Evolutionary conservation across 2,329 filamentous ascomycete species (phyloP), one percentile per base, ranked within the genome.

Genomic region (Gliomastix tumulicola): DNA sequence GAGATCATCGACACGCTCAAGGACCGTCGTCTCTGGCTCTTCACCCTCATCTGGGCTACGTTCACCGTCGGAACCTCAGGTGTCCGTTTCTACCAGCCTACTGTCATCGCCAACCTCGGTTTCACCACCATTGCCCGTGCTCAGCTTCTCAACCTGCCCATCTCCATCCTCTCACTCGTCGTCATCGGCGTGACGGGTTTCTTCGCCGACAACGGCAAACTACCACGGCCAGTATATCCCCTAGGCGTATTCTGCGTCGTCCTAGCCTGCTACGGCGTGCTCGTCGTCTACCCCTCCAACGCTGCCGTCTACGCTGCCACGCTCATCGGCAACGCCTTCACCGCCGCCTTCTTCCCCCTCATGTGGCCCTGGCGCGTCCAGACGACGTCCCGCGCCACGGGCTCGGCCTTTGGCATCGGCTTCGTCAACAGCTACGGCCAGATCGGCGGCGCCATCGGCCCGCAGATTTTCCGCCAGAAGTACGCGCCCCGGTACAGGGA

Each of bases 351-450:
- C 60, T 72, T 57, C 42, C 63, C 68, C 0, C 56, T 69, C 40
- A 71, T 71, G 67, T 51, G 68, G 68, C 67, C 68, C 10, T 71
- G 68, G 68, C 60, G 68, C 5, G 65, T 68, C 0, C 66, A 68
- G 48, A 69, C 65, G 3, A 69, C 61, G 1, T 56, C 53, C 31
- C 44, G 63, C 4, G 62, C 68, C 2, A 71, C 68, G 0, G 68
- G 67, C 1, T 69, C 68, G 0, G 68, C 68, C 2, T 71, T 71
- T 45, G 59, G 63, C 3, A 68, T 71, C 37, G 67, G 61, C 1
- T 72, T 71, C 36, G 65, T 68, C 35, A 70, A 69, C 42, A 66
- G 60, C 38, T 68, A 70, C 43, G 67, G 66, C 0, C 66, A 71
- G 41, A 67, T 71, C 15, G 68, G 67, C 5, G 66, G 64, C 13